These are phyloP conservation scores for Lagerstroemia speciosa DNA, from an alignment of 345 rosid species.

Conservation along the genomic window DNA sequence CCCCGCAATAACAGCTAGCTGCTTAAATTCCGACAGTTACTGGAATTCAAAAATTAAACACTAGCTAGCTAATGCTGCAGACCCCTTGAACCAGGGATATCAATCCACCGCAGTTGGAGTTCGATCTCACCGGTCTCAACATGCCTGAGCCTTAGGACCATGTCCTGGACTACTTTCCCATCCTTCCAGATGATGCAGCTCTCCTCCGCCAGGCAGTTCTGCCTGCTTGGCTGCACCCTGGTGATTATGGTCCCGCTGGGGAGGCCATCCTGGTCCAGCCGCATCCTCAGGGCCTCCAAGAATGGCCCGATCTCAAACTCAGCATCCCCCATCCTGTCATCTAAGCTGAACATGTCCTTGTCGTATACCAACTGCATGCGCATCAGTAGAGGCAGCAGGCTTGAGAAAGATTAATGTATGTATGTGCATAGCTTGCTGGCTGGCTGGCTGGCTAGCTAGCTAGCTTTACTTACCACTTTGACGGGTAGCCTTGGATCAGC, in stretches of 20 bases:
- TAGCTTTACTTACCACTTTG: conserved; percentile 35
- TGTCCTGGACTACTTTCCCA: conserved; percentile 51
- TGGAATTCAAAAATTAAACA: background rate
- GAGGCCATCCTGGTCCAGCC: conserved; percentile 11
- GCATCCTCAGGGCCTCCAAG: conserved; percentile 46
- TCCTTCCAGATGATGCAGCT: conserved; percentile 38
- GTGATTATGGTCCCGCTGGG: conserved; percentile 59
- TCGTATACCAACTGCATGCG: conserved; percentile 74
- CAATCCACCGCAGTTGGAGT: conserved; percentile 76
- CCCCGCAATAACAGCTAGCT: no score
- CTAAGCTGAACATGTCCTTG: conserved; percentile 69
- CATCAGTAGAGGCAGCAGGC: background rate
- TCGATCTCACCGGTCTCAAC: conserved; percentile 87
- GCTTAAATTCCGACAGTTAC: no score
- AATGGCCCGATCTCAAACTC: conserved; percentile 56
- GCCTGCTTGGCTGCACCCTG: conserved; percentile 38
- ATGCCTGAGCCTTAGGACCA: conserved; percentile 56
- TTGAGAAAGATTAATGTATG: no score
- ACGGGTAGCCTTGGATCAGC: conserved; percentile 46
- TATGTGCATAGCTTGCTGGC: no score
- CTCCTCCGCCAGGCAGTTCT: conserved; percentile 66
- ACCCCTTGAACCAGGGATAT: conserved; percentile 65
- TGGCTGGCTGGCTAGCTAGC: no score
- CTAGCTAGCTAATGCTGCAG: no score
- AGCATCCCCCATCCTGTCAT: conserved; percentile 92